Conservation (phyloP, 2,329 filamentous ascomycete species). For the Pseudogymnoascus sp. region DNA sequence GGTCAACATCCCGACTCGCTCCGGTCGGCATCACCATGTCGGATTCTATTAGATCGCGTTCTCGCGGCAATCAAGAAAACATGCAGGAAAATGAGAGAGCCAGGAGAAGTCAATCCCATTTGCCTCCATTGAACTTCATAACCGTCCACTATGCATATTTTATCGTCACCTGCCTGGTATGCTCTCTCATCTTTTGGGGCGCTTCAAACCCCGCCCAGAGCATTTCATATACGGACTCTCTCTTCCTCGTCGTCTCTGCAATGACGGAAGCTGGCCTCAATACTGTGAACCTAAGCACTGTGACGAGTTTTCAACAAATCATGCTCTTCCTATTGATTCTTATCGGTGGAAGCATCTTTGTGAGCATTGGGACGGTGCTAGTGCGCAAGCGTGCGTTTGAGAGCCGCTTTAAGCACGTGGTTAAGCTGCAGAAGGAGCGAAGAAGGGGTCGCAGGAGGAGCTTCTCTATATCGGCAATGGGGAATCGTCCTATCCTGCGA, state of each 20-base stretch:
- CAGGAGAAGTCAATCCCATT: background rate
- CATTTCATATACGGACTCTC: slow-evolving; percentile 53
- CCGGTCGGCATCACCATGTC: background rate
- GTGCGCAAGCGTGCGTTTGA: slow-evolving; percentile 56
- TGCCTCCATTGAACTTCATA: slow-evolving; percentile 50
- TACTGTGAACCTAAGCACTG: slow-evolving; percentile 53
- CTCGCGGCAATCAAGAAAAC: background rate
- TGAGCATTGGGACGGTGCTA: slow-evolving; percentile 56
- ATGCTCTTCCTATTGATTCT: slow-evolving; percentile 58
- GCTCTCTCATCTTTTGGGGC: slow-evolving; percentile 54
- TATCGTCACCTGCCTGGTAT: slow-evolving; percentile 44
- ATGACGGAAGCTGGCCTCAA: slow-evolving; percentile 63
- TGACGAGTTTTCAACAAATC: slow-evolving; percentile 62
- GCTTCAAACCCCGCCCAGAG: slow-evolving; percentile 42
- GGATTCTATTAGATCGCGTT: background rate
- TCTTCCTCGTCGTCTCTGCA: slow-evolving; percentile 59
- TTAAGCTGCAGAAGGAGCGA: slow-evolving; percentile 33
- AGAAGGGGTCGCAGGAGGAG: slow-evolving; percentile 4
- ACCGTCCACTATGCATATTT: slow-evolving; percentile 63
- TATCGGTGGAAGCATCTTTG: slow-evolving; percentile 58
- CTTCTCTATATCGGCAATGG: background rate
- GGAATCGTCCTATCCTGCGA: background rate
- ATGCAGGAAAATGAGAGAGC: background rate
- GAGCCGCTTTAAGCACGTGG: slow-evolving; percentile 47
- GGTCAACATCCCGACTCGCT: background rate